Percentiles rank a stretch among this genome's conserved stretches.
phyloP scores from a whole-genome alignment of 805 yeast genomes.

The Candida parachauliodes region DNA sequence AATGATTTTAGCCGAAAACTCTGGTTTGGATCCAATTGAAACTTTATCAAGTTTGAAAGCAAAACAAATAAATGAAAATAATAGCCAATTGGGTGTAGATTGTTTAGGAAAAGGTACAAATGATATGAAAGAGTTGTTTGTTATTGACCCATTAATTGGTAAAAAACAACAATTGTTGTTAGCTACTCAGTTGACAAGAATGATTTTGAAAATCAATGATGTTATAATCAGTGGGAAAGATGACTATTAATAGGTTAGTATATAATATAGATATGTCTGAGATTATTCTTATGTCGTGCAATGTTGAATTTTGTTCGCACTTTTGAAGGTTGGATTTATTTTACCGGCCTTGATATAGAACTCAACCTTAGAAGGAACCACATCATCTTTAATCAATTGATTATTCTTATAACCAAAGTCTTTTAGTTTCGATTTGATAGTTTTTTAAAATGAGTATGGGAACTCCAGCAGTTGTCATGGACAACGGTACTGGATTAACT shows the following conservation, averaged over 20 bases:
- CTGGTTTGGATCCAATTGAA: slow-evolving; percentile 93
- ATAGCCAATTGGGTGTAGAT: slow-evolving; percentile 82
- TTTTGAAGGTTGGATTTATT: too few relatives aligned
- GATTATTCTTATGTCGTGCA: too few relatives aligned
- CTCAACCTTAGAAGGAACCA: too few relatives aligned
- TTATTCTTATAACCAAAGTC: too few relatives aligned
- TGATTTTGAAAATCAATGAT: slow-evolving; percentile 95
- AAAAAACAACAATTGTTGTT: slow-evolving; percentile 92
- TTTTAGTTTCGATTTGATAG: too few relatives aligned
- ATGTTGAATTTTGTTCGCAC: too few relatives aligned
- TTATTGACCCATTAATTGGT: slow-evolving; percentile 95
- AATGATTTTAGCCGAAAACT: slow-evolving; percentile 93
- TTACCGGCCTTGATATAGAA: too few relatives aligned
- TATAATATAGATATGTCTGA: background rate
- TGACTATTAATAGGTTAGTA: slow-evolving; percentile 47
- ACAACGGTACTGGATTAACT: slow-evolving; percentile 97
- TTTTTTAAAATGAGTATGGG: slow-evolving; percentile 52
- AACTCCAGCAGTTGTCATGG: slow-evolving; percentile 96
- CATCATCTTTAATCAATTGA: too few relatives aligned
- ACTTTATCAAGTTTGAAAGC: slow-evolving; percentile 81
- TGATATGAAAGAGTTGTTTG: slow-evolving; percentile 92
- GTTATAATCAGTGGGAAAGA: slow-evolving; percentile 90
- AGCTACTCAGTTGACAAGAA: slow-evolving; percentile 96
- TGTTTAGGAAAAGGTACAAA: slow-evolving; percentile 84
- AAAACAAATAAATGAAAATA: slow-evolving; percentile 71